These are phyloP conservation scores for Leptodermis oblonga DNA, from an alignment of 257 asterid genomes.

Conservation along the genomic window DNA sequence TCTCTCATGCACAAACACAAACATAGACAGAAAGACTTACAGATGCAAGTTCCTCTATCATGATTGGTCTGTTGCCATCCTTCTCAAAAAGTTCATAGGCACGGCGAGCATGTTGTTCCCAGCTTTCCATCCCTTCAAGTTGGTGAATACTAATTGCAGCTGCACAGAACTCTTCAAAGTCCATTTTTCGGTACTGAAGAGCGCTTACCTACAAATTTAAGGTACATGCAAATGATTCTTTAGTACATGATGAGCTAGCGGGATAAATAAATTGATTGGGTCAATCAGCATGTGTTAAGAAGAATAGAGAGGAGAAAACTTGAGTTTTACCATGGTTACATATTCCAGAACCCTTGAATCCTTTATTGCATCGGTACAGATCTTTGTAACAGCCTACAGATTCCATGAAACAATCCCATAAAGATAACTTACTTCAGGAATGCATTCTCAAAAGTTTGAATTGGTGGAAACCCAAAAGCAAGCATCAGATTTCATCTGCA, in stretches of 20 bases:
- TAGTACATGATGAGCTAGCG: not conserved
- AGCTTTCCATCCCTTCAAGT: slow-evolving; percentile 75
- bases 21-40: slow-evolving; percentile 35
- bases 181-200: slow-evolving; percentile 79
- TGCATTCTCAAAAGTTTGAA: slow-evolving; percentile 3
- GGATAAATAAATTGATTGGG: not conserved
- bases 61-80: slow-evolving; percentile 87
- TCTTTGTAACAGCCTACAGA: slow-evolving; percentile 60
- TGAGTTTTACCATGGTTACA: slow-evolving; percentile 54
- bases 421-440: not conserved
- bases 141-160: slow-evolving; percentile 86
- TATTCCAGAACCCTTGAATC: slow-evolving; percentile 89
- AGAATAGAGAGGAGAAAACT: not conserved
- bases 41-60: slow-evolving; percentile 96
- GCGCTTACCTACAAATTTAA: slow-evolving; percentile 64
- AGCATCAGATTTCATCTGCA: not conserved
- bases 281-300: not conserved
- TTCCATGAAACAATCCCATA: not conserved
- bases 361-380: slow-evolving; percentile 83
- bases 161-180: slow-evolving; percentile 88
- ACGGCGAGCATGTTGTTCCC: slow-evolving; percentile 92
- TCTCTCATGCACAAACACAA: slow-evolving; percentile 6
- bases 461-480: not conserved
- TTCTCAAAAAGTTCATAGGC: slow-evolving; percentile 91
- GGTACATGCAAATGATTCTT: not conserved